These are phyloP conservation scores for Chaetomium fimeti DNA, from an alignment of 495 filamentous ascomycete species.

Conservation along the genomic window DNA sequence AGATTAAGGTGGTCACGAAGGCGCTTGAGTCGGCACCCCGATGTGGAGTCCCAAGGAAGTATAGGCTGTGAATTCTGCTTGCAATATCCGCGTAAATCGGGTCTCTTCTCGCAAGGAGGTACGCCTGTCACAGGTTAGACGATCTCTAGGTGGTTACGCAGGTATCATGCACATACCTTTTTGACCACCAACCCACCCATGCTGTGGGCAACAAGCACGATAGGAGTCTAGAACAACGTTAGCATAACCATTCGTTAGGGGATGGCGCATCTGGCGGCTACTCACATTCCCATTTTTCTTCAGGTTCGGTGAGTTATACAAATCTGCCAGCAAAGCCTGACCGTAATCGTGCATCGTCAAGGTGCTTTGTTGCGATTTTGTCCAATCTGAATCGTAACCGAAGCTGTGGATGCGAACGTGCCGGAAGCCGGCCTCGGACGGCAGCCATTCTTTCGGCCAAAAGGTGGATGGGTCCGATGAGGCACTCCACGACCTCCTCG, in stretches of 20 bases:
- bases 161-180: constrained; percentile 21
- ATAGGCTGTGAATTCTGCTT: constrained; percentile 28
- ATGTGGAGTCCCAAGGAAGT: constrained; percentile 37
- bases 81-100: constrained; percentile 26
- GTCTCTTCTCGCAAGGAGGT: constrained; percentile 30
- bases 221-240: constrained; percentile 25
- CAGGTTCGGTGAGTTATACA: constrained; percentile 26
- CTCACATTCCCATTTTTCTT: constrained; percentile 26
- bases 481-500: constrained; percentile 31
- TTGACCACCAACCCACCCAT: constrained; percentile 39
- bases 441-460: constrained; percentile 40
- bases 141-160: not conserved
- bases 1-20: constrained; percentile 13
- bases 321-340: constrained; percentile 27
- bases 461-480: constrained; percentile 22
- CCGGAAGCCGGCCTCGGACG: constrained; percentile 29
- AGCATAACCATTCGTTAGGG: not conserved
- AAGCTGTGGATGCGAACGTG: constrained; percentile 35
- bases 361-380: constrained; percentile 17
- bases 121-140: constrained; percentile 22
- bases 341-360: constrained; percentile 35
- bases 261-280: too few relatives aligned
- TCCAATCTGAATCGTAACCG: constrained; percentile 37
- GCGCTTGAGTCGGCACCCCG: constrained; percentile 26
- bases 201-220: constrained; percentile 35